phyloP scores from a whole-genome alignment of 2,329 filamentous ascomycete genomes.

The Helotiales sp. region DNA sequence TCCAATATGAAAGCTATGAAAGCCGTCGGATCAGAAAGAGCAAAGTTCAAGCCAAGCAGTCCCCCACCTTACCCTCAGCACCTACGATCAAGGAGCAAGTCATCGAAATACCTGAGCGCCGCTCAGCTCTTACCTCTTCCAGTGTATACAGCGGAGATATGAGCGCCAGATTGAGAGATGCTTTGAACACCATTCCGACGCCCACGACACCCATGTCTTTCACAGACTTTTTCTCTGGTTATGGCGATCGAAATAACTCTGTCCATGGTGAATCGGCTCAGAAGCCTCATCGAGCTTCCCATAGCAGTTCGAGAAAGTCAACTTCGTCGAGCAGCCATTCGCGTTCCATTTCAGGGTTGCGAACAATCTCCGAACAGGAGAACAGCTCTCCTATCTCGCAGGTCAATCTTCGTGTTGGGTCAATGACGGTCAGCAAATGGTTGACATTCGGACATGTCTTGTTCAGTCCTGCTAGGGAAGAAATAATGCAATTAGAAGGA shows the following conservation, averaged over 20 bases:
- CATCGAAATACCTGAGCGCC: constrained; percentile 19
- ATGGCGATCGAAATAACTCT: constrained; percentile 46
- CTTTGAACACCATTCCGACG: constrained; percentile 50
- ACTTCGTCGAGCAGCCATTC: constrained; percentile 30
- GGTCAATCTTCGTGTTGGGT: constrained; percentile 78
- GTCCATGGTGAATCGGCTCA: constrained; percentile 15
- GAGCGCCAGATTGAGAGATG: constrained; percentile 56
- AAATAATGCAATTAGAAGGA: constrained; percentile 59
- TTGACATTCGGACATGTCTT: constrained; percentile 83
- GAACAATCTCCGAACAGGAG: constrained; percentile 44
- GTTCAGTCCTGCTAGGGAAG: constrained; percentile 78
- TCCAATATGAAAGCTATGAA: constrained; percentile 59
- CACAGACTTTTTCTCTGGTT: constrained; percentile 50
- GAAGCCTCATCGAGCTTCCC: constrained; percentile 21
- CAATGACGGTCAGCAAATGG: constrained; percentile 87
- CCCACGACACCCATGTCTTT: constrained; percentile 52
- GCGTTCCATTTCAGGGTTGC: constrained; percentile 27
- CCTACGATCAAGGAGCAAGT: constrained; percentile 28
- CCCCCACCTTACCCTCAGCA: constrained; percentile 31
- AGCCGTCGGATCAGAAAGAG: constrained; percentile 33
- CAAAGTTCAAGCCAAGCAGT: constrained; percentile 33
- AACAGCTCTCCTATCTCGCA: constrained; percentile 69
- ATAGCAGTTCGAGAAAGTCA: constrained; percentile 31
- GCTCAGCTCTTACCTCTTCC: constrained; percentile 46
- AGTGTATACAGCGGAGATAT: constrained; percentile 62